phyloP scores from a whole-genome alignment of 192 early-diverging fungal genomes.

The Entomortierella chlamydospora region DNA sequence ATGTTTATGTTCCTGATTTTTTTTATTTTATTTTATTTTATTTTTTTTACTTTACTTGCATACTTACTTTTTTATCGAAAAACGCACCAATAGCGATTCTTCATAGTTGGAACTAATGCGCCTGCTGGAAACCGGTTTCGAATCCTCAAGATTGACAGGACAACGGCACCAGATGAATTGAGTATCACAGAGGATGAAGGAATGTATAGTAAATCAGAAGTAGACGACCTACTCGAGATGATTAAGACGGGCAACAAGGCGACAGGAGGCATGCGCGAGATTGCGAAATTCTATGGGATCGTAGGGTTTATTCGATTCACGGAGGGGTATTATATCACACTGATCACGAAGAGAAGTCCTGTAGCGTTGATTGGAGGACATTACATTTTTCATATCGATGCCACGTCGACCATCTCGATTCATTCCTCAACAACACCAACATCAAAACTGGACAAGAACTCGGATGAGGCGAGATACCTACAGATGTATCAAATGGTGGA shows the following conservation, averaged over 20 bases:
- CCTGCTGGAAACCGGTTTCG: constrained; percentile 76
- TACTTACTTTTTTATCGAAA: background rate
- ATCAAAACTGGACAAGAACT: constrained; percentile 76
- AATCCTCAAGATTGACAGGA: constrained; percentile 92
- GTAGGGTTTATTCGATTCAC: constrained; percentile 92
- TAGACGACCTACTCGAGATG: constrained; percentile 77
- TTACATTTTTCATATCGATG: constrained; percentile 96
- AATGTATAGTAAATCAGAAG: constrained; percentile 78
- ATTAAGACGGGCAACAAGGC: constrained; percentile 82
- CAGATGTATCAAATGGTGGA: constrained; percentile 93
- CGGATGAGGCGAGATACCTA: constrained; percentile 81
- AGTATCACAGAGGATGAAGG: constrained; percentile 84
- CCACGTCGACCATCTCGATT: constrained; percentile 82
- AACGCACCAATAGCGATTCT: constrained; percentile 70
- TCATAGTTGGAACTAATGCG: constrained; percentile 86
- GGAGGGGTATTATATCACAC: constrained; percentile 91
- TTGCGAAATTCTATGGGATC: constrained; percentile 79
- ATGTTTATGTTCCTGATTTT: background rate
- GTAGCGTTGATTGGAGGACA: constrained; percentile 96
- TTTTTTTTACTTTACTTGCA: background rate
- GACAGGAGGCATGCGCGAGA: constrained; percentile 78
- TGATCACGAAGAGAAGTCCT: constrained; percentile 84
- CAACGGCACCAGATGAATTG: constrained; percentile 69
- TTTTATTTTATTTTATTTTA: background rate
- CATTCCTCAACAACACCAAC: constrained; percentile 58